These are phyloP conservation scores for Poronia punctata DNA, from an alignment of 495 filamentous ascomycete species.

Conservation along the genomic window DNA sequence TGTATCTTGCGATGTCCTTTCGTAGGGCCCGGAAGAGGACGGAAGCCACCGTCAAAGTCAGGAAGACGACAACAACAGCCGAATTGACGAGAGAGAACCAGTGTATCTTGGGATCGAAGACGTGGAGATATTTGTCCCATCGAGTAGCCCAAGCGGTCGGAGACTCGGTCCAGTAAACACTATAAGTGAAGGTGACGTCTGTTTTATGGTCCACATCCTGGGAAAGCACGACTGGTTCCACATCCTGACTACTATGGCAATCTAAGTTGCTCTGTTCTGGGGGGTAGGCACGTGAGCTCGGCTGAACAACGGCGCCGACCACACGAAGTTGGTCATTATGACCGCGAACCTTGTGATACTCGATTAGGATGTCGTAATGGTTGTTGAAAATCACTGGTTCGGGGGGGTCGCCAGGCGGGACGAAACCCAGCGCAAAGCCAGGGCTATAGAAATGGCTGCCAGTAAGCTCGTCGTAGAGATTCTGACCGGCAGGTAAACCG, in stretches of 20 bases:
- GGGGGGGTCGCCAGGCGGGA: constrained; percentile 39
- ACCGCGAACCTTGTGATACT: constrained; percentile 71
- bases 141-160: constrained; percentile 85
- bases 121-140: constrained; percentile 97
- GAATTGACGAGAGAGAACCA: constrained; percentile 98
- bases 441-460: constrained; percentile 73
- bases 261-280: constrained; percentile 43
- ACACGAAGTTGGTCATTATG: constrained; percentile 63
- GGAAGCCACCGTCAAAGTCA: constrained; percentile 83
- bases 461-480: constrained; percentile 64
- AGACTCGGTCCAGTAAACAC: constrained; percentile 76
- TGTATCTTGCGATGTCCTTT: constrained; percentile 95
- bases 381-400: constrained; percentile 67
- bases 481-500: constrained; percentile 81
- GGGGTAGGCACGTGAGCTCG: constrained; percentile 60
- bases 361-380: constrained; percentile 89
- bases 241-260: constrained; percentile 53
- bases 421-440: constrained; percentile 75
- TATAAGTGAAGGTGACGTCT: constrained; percentile 82
- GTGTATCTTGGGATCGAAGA: constrained; percentile 92
- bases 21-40: constrained; percentile 78
- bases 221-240: constrained; percentile 50
- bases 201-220: constrained; percentile 40
- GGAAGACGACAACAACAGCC: constrained; percentile 84
- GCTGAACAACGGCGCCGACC: constrained; percentile 83